Evolutionary conservation across 2,329 filamentous ascomycete species (phyloP).

Genomic region (Bipolaris oryzae): DNA sequence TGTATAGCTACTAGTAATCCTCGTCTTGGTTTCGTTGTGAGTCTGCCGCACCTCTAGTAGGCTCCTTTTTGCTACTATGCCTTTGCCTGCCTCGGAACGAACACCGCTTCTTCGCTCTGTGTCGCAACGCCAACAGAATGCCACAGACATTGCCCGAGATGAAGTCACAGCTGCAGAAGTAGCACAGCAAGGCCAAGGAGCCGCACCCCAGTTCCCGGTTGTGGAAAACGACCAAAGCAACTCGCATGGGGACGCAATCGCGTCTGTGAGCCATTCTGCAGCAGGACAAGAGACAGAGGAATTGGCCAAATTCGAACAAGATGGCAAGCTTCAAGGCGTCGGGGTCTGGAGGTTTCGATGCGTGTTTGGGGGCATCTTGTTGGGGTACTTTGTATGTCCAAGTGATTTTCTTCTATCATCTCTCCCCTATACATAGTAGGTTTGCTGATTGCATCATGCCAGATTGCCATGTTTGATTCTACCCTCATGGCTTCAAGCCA

Average conservation of each 20-base stretch:
- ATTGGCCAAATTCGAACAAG: constrained; percentile 34
- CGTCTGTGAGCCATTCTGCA: constrained; percentile 28
- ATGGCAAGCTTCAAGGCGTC: constrained; percentile 43
- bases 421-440: background rate
- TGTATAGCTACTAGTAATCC: background rate
- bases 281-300: constrained; percentile 27
- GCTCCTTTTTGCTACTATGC: constrained; percentile 16
- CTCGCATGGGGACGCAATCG: constrained; percentile 34
- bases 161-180: constrained; percentile 29
- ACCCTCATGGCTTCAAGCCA: constrained; percentile 84
- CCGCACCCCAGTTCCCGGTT: constrained; percentile 29
- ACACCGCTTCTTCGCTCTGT: constrained; percentile 39
- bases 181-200: constrained; percentile 30
- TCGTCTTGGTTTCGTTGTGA: background rate
- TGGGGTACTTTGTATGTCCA: constrained; percentile 47
- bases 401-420: background rate
- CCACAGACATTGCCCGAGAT: constrained; percentile 31
- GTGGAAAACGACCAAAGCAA: constrained; percentile 31
- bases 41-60: background rate
- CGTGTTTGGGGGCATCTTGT: constrained; percentile 46
- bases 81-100: constrained; percentile 33
- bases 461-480: constrained; percentile 66
- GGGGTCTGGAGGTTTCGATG: constrained; percentile 44
- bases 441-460: background rate
- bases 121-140: constrained; percentile 21